Evolutionary conservation across 2,329 filamentous ascomycete genomes (phyloP).

Genomic region (Plectosphaerella sp.): DNA sequence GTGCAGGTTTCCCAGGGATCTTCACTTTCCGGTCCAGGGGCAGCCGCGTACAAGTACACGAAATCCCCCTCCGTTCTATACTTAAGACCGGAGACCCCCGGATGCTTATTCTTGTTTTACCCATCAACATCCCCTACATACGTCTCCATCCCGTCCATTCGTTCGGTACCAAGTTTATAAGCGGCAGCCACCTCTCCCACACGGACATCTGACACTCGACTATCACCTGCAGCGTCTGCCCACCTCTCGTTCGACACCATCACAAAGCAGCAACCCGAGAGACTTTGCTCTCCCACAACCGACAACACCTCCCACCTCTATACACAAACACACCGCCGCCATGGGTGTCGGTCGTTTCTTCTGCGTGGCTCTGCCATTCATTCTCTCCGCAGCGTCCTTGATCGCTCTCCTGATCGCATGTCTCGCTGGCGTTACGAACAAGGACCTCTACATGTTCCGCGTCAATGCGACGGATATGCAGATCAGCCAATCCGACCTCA

Average conservation of each 20-base stretch:
- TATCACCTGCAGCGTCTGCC: too few species aligned
- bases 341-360: slow-evolving; percentile 70
- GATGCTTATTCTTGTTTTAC: too few species aligned
- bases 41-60: not conserved
- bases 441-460: slow-evolving; percentile 53
- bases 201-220: too few species aligned
- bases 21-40: not conserved
- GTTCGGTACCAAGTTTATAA: not conserved
- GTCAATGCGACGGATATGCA: slow-evolving; percentile 60
- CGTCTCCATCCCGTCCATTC: not conserved
- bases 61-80: not conserved
- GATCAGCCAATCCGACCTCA: slow-evolving; percentile 33
- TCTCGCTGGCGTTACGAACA: slow-evolving; percentile 51
- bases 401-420: slow-evolving; percentile 60
- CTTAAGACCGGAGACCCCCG: not conserved
- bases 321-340: slow-evolving; percentile 21
- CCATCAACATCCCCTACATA: too few species aligned
- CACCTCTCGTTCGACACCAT: too few species aligned
- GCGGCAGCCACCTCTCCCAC: too few species aligned
- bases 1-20: not conserved
- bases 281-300: not conserved
- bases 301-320: not conserved
- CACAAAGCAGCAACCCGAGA: too few species aligned
- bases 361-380: slow-evolving; percentile 85
- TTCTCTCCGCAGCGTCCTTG: slow-evolving; percentile 72